These are phyloP conservation scores for Sonneratia caseolaris DNA, from an alignment of 345 rosid species.

Conservation along the genomic window DNA sequence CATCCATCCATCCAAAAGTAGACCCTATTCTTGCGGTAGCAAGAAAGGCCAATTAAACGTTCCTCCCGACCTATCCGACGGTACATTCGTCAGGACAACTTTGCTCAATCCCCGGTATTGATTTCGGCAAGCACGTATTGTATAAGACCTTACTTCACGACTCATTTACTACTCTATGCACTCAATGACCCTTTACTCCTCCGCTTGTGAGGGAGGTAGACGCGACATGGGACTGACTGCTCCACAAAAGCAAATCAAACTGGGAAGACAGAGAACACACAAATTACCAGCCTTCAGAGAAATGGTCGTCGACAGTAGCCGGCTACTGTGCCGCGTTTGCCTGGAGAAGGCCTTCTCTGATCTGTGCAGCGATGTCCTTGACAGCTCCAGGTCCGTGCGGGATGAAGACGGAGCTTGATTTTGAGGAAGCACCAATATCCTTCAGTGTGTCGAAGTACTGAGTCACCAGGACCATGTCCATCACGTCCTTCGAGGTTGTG, in stretches of 20 bases:
- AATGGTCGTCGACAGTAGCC: neutral
- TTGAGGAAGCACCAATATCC: conserved; percentile 58
- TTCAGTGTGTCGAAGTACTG: conserved; percentile 74
- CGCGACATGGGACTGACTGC: neutral
- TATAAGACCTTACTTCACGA: neutral
- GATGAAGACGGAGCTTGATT: conserved; percentile 54
- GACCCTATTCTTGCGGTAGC: too few species aligned
- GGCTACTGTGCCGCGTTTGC: conserved; percentile 8
- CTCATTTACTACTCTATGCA: neutral
- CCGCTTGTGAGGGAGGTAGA: neutral
- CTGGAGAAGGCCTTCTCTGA: conserved; percentile 70
- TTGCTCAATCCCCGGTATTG: too few species aligned
- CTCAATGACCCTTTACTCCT: neutral
- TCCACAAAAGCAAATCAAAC: neutral
- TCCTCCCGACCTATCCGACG: too few species aligned
- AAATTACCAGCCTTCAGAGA: neutral
- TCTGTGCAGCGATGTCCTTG: conserved; percentile 53
- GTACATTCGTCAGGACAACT: too few species aligned
- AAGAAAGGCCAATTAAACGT: too few species aligned
- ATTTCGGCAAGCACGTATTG: too few species aligned
- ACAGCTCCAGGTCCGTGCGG: conserved; percentile 78
- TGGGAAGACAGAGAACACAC: neutral
- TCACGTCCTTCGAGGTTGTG: conserved; percentile 55
- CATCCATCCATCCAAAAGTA: too few species aligned
- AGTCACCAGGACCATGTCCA: conserved; percentile 77